These are phyloP conservation scores for Blastocystis hominis DNA, from an alignment of 352 stramenopile genomes.

Conservation along the genomic window DNA sequence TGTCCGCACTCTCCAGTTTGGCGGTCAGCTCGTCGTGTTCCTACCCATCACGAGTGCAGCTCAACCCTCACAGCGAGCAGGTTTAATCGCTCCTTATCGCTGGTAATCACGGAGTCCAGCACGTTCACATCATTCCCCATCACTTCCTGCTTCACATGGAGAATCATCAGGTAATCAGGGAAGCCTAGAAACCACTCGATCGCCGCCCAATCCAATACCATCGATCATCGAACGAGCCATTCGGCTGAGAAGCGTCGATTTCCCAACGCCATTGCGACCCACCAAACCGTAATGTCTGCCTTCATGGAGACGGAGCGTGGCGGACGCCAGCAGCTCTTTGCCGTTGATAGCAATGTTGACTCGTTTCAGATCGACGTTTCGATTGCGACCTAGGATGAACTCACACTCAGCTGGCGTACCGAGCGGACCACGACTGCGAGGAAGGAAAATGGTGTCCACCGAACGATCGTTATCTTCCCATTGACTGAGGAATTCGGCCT, in stretches of 20 bases:
- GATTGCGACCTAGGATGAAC: neutral
- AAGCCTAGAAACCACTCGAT: neutral
- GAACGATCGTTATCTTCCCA: conserved; percentile 48
- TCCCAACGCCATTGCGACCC: conserved; percentile 69
- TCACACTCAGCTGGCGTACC: neutral
- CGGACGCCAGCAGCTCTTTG: conserved; percentile 29
- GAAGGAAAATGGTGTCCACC: conserved; percentile 53
- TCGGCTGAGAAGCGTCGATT: conserved; percentile 67
- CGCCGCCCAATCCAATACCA: neutral
- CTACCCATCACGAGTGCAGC: neutral
- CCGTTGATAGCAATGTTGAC: conserved; percentile 43
- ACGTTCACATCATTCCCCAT: neutral
- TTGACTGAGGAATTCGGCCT: conserved; percentile 10
- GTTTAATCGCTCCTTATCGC: conserved; percentile 40
- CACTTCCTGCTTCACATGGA: conserved; percentile 54
- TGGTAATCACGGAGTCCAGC: conserved; percentile 28
- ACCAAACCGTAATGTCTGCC: conserved; percentile 63
- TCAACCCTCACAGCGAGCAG: neutral
- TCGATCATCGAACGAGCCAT: conserved; percentile 60
- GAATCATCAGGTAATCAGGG: conserved; percentile 44
- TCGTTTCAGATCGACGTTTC: conserved; percentile 46
- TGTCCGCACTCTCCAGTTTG: neutral
- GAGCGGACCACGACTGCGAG: conserved; percentile 29
- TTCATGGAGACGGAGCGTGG: conserved; percentile 45
- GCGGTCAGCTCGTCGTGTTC: conserved; percentile 2